These are phyloP conservation scores for Entrophospora sp. DNA, from an alignment of 192 early-diverging fungal species.

Conservation along the genomic window DNA sequence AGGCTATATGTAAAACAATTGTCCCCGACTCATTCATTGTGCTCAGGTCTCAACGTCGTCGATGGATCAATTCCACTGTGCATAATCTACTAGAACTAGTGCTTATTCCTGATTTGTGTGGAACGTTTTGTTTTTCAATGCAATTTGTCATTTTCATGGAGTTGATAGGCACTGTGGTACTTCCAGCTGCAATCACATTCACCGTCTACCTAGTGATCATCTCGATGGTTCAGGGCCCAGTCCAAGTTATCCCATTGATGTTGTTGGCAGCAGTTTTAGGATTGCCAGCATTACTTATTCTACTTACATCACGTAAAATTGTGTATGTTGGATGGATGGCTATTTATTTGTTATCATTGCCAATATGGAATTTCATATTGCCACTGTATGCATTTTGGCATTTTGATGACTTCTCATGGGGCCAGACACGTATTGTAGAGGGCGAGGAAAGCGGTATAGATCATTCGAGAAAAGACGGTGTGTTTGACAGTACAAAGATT, in stretches of 20 bases:
- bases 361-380: slow-evolving; percentile 70
- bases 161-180: slow-evolving; percentile 78
- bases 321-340: slow-evolving; percentile 78
- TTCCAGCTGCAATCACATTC: slow-evolving; percentile 84
- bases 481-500: slow-evolving; percentile 62
- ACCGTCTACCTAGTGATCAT: slow-evolving; percentile 73
- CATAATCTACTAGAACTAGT: slow-evolving; percentile 82
- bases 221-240: slow-evolving; percentile 40
- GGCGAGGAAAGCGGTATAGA: slow-evolving; percentile 48
- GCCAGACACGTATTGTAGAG: slow-evolving; percentile 63
- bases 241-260: slow-evolving; percentile 53
- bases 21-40: slow-evolving; percentile 82
- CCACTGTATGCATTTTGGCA: slow-evolving; percentile 75
- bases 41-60: slow-evolving; percentile 66
- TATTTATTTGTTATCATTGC: slow-evolving; percentile 59
- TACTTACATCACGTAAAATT: slow-evolving; percentile 67
- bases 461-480: slow-evolving; percentile 54
- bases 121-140: slow-evolving; percentile 84
- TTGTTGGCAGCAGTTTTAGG: slow-evolving; percentile 62
- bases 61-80: slow-evolving; percentile 93
- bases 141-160: slow-evolving; percentile 96
- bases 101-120: slow-evolving; percentile 74
- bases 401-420: slow-evolving; percentile 83
- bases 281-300: slow-evolving; percentile 65
- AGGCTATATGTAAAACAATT: slow-evolving; percentile 82